Conservation (phyloP, 495 filamentous ascomycete species). For the Penicillium odoratum region DNA sequence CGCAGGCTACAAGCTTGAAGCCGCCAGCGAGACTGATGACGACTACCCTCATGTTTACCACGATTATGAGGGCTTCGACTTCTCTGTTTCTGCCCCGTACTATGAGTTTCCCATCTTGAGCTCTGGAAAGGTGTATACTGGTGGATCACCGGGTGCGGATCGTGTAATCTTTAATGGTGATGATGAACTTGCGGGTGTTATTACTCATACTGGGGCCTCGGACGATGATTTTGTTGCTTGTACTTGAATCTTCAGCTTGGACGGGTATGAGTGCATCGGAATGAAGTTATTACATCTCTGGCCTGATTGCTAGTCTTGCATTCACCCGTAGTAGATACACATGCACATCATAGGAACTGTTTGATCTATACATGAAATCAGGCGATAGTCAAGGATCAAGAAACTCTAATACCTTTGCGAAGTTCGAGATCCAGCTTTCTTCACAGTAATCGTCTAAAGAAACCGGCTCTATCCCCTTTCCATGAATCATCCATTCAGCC, state of each 20-base stretch:
- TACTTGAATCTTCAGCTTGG: constrained; percentile 11
- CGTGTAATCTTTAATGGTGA: constrained; percentile 64
- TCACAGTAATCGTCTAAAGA: constrained; percentile 7
- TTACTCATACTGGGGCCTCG: constrained; percentile 69
- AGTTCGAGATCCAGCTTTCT: constrained; percentile 28
- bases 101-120: constrained; percentile 72
- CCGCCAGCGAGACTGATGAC: constrained; percentile 47
- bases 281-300: no score
- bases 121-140: constrained; percentile 53
- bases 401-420: not conserved
- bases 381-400: not conserved
- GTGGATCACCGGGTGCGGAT: constrained; percentile 68
- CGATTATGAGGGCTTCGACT: constrained; percentile 71
- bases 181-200: constrained; percentile 55
- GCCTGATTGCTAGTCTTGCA: no score
- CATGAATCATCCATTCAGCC: constrained; percentile 22
- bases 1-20: constrained; percentile 50
- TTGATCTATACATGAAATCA: not conserved
- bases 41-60: constrained; percentile 72
- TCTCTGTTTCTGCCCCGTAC: constrained; percentile 62
- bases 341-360: no score
- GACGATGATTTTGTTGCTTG: constrained; percentile 66
- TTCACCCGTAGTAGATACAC: no score
- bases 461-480: not conserved
- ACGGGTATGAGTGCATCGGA: no score